Conservation (phyloP, 495 filamentous ascomycete genomes). For the Immersiella caudata region DNA sequence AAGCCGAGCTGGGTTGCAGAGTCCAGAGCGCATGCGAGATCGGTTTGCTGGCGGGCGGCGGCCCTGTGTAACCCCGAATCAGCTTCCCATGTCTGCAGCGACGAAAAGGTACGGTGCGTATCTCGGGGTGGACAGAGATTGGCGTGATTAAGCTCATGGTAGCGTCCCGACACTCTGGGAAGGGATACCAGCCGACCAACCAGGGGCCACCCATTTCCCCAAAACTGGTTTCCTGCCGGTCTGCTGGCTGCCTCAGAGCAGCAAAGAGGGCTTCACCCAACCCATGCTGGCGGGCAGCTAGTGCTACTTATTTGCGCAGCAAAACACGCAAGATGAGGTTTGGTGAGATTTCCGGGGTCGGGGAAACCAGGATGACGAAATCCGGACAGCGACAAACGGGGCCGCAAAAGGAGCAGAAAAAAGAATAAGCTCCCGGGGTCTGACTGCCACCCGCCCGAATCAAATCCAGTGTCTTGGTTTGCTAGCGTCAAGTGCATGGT, state of each 20-base stretch:
- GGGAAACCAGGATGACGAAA: slow-evolving; percentile 1
- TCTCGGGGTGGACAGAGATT: slow-evolving; percentile 11
- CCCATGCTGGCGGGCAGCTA: background rate
- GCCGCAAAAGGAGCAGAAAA: background rate
- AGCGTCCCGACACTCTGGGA: slow-evolving; percentile 25
- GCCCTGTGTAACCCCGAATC: slow-evolving; percentile 13
- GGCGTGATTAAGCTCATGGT: slow-evolving; percentile 21
- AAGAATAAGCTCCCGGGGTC: background rate
- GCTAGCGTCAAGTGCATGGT: background rate
- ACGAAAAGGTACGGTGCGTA: background rate
- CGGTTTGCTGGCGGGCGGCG: slow-evolving; percentile 13
- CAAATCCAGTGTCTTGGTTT: background rate
- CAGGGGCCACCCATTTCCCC: background rate
- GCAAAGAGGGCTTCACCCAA: slow-evolving; percentile 1
- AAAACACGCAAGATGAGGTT: background rate
- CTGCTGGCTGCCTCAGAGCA: background rate
- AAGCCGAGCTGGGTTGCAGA: background rate
- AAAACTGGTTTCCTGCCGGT: slow-evolving; percentile 2
- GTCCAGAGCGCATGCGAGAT: slow-evolving; percentile 6
- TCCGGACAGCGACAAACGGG: background rate
- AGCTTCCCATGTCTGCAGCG: background rate
- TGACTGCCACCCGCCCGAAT: background rate
- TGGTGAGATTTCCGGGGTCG: slow-evolving; percentile 1
- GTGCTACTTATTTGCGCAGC: background rate
- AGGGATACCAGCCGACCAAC: slow-evolving; percentile 11